A percentile compares a stretch with the other conserved stretches of the same genome.
Evolutionary conservation across 31 red algal species (phyloP).

Genomic region (Odonthalia washingtoniensis): DNA sequence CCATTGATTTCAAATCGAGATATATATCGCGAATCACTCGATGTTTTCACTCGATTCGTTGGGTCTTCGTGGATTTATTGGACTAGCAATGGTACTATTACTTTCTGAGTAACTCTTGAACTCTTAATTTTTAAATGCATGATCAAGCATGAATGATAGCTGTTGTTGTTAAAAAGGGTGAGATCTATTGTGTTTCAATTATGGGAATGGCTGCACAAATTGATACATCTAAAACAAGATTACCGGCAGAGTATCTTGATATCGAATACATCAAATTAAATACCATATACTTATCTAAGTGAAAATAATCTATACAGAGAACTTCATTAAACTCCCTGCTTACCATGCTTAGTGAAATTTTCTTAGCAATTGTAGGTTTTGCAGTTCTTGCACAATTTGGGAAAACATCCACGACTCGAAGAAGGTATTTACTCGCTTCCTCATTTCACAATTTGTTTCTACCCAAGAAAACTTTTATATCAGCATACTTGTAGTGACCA

Average conservation of each 20-base stretch:
- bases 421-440: neutral
- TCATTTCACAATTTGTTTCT: slow-evolving; percentile 11
- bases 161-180: slow-evolving; percentile 4
- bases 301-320: slow-evolving; percentile 26
- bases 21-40: neutral
- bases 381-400: neutral
- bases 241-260: neutral
- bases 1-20: neutral
- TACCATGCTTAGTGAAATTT: slow-evolving; percentile 15
- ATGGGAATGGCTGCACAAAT: neutral
- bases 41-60: neutral
- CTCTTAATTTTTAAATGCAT: neutral
- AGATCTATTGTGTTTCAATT: neutral
- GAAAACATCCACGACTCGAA: neutral
- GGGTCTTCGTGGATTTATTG: neutral
- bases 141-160: neutral
- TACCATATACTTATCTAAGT: neutral
- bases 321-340: slow-evolving; percentile 4
- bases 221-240: neutral
- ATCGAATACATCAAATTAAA: slow-evolving; percentile 17
- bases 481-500: slow-evolving; percentile 1
- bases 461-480: neutral
- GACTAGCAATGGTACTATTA: neutral
- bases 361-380: neutral
- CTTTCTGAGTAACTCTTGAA: neutral